These are phyloP conservation scores for Entomophthora muscae DNA, from an alignment of 371 early-diverging fungal genomes.

Conservation along the genomic window DNA sequence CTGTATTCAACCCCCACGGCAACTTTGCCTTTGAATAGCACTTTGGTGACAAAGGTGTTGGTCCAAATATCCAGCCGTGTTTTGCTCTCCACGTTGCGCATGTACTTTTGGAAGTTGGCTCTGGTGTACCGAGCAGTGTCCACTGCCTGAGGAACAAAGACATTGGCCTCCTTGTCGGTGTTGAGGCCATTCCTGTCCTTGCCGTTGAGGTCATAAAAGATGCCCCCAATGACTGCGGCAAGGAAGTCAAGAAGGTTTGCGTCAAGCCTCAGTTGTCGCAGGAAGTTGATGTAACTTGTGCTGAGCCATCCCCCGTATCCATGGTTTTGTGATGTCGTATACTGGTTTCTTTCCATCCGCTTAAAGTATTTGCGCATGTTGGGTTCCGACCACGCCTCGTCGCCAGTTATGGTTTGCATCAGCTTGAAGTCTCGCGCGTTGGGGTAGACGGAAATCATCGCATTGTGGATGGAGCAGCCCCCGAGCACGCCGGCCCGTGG, in stretches of 20 bases:
- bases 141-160: constrained; percentile 1
- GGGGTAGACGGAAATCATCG: constrained; percentile 5
- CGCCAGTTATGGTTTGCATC: background rate
- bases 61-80: background rate
- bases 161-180: constrained; percentile 1
- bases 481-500: constrained; percentile 1
- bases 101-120: background rate
- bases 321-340: background rate
- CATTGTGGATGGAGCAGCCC: constrained; percentile 3
- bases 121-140: background rate
- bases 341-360: background rate
- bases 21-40: background rate
- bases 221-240: background rate
- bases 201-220: background rate
- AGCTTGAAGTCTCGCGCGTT: constrained; percentile 1
- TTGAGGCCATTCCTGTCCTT: background rate
- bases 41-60: constrained; percentile 7
- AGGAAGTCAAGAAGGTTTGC: background rate
- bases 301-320: constrained; percentile 5
- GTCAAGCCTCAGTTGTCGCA: background rate
- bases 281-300: background rate
- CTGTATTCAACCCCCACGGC: background rate
- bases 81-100: background rate
- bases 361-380: constrained; percentile 8
- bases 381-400: background rate